phyloP scores from a whole-genome alignment of 2,329 filamentous ascomycete species.

The Teratosphaeria zuluensis region DNA sequence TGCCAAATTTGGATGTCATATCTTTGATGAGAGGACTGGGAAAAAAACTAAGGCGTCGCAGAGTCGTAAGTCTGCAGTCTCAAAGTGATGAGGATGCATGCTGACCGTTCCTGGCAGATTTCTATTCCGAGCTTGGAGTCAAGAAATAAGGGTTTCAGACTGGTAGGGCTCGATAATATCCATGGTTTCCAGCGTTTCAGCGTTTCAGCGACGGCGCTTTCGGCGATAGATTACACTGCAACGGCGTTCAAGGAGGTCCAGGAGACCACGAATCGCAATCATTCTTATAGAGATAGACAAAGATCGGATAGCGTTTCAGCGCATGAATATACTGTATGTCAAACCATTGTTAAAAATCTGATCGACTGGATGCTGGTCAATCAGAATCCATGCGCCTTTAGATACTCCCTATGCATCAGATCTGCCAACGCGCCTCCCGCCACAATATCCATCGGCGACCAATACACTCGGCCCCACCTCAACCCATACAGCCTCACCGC shows the following conservation, averaged over 20 bases:
- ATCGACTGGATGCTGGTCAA: neutral
- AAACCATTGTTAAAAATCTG: neutral
- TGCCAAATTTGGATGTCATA: conserved; percentile 67
- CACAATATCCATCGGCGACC: conserved; percentile 21
- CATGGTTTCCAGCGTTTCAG: neutral
- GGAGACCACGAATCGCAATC: neutral
- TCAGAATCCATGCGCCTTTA: conserved; percentile 20
- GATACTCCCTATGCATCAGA: conserved; percentile 23
- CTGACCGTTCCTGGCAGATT: conserved; percentile 28
- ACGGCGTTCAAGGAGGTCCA: neutral
- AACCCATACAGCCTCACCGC: conserved; percentile 13
- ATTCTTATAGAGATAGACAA: neutral
- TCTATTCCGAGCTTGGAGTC: conserved; percentile 52
- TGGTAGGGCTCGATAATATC: neutral
- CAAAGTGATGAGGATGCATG: neutral
- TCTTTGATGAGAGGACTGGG: conserved; percentile 71
- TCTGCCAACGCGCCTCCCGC: conserved; percentile 23
- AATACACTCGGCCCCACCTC: conserved; percentile 14
- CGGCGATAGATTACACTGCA: neutral
- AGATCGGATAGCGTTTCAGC: neutral
- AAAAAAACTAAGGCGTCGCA: conserved; percentile 61
- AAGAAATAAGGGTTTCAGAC: conserved; percentile 11
- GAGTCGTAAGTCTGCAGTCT: conserved; percentile 31
- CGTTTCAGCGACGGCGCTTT: neutral
- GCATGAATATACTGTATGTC: neutral